These are phyloP conservation scores for Thraustotheca clavata DNA, from an alignment of 352 stramenopile genomes.

Conservation along the genomic window DNA sequence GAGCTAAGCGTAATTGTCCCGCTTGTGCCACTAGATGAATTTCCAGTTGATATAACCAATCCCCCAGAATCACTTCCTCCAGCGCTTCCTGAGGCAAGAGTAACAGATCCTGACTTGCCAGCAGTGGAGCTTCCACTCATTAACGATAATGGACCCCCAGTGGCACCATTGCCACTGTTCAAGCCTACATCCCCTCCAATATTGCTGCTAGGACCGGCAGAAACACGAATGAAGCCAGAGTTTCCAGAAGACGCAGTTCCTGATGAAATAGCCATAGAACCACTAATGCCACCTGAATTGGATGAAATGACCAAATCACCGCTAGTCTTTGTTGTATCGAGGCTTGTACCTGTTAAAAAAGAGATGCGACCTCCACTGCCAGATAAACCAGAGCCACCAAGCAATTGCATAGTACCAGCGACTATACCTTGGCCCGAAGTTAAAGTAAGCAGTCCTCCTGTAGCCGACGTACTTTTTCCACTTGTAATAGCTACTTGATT, in stretches of 20 bases:
- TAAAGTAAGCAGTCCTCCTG: background rate
- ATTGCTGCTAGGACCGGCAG: background rate
- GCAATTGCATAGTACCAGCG: constrained; percentile 6
- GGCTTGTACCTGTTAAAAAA: background rate
- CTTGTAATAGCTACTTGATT: background rate
- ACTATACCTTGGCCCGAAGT: background rate
- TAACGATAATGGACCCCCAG: too few relatives aligned
- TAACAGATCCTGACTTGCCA: too few relatives aligned
- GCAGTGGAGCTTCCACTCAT: too few relatives aligned
- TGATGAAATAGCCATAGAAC: background rate
- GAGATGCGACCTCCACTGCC: background rate
- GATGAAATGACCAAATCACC: constrained; percentile 1
- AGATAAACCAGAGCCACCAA: background rate
- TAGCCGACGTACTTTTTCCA: background rate
- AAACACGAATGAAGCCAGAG: background rate
- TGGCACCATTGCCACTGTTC: background rate
- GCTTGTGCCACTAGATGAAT: background rate
- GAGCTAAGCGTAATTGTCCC: constrained; percentile 32
- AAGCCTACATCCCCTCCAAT: background rate
- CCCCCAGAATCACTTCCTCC: background rate
- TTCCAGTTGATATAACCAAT: background rate
- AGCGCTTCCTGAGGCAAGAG: background rate
- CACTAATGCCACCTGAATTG: background rate
- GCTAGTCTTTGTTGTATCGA: background rate
- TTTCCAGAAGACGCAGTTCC: background rate